These are phyloP conservation scores for Aegilops bicornis DNA, from an alignment of 176 grass and related monocot genomes.

Conservation along the genomic window DNA sequence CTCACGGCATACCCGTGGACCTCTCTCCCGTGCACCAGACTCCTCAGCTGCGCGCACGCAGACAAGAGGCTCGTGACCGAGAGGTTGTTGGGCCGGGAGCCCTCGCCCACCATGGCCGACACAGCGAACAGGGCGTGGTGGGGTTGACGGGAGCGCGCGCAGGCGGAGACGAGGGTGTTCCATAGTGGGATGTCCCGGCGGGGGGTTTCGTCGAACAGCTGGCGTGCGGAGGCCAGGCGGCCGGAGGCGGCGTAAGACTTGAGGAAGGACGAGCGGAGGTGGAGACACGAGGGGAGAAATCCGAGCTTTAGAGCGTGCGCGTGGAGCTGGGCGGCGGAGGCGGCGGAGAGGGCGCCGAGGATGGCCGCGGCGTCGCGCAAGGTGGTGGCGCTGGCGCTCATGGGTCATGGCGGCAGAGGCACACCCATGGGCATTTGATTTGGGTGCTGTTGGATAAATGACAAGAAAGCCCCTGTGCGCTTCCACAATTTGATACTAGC, in stretches of 20 bases:
- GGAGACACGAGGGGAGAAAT: not conserved
- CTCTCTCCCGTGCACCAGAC: slow-evolving; percentile 29
- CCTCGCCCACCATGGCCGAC: slow-evolving; percentile 25
- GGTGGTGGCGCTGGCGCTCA: slow-evolving; percentile 10
- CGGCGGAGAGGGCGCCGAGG: not conserved
- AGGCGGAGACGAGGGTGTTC: slow-evolving; percentile 49
- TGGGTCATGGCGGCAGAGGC: slow-evolving; percentile 12
- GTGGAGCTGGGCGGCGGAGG: slow-evolving; percentile 16
- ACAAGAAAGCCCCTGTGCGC: not conserved
- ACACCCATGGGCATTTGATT: not conserved
- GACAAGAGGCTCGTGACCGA: slow-evolving; percentile 43
- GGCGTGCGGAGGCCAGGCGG: slow-evolving; percentile 20
- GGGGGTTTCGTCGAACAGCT: slow-evolving; percentile 54
- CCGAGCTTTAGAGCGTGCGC: slow-evolving; percentile 27
- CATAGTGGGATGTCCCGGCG: slow-evolving; percentile 45
- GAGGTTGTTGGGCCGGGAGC: slow-evolving; percentile 29
- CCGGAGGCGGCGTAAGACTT: slow-evolving; percentile 15
- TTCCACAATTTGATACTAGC: not conserved
- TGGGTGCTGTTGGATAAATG: not conserved
- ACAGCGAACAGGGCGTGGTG: slow-evolving; percentile 1
- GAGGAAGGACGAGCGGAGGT: slow-evolving; percentile 43
- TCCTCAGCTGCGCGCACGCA: slow-evolving; percentile 37
- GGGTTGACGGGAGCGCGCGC: slow-evolving; percentile 10
- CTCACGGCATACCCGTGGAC: slow-evolving; percentile 44
- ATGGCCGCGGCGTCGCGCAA: slow-evolving; percentile 37